These are phyloP conservation scores for Zymoseptoria crescenta DNA, from an alignment of 2,329 filamentous ascomycete genomes.

Conservation along the genomic window DNA sequence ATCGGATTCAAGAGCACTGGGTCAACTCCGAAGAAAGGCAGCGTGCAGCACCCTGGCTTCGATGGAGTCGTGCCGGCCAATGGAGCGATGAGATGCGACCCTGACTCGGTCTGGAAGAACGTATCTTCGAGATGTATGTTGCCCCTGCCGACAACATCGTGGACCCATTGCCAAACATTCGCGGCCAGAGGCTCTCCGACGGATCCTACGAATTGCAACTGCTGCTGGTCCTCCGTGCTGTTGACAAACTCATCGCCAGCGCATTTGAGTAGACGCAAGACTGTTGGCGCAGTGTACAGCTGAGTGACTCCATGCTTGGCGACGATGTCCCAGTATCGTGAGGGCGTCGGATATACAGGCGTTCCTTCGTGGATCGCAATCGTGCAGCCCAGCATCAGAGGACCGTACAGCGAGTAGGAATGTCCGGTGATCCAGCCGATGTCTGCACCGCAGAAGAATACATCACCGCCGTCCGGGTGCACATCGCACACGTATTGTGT, in stretches of 20 bases:
- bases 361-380: constrained; percentile 88
- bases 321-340: constrained; percentile 78
- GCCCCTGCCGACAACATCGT: constrained; percentile 84
- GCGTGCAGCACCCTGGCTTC: constrained; percentile 87
- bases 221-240: constrained; percentile 95
- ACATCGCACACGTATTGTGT: constrained; percentile 99
- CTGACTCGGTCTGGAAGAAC: constrained; percentile 99
- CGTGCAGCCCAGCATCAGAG: constrained; percentile 73
- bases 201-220: constrained; percentile 80
- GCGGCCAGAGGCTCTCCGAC: constrained; percentile 96
- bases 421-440: constrained; percentile 88
- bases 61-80: constrained; percentile 87
- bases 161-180: constrained; percentile 98
- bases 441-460: constrained; percentile 94
- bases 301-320: constrained; percentile 76
- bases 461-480: constrained; percentile 64
- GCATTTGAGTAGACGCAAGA: constrained; percentile 70
- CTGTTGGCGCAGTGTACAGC: constrained; percentile 78
- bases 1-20: constrained; percentile 94
- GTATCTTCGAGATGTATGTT: constrained; percentile 90
- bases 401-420: constrained; percentile 80
- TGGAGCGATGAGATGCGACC: constrained; percentile 88
- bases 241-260: constrained; percentile 78
- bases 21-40: constrained; percentile 97
- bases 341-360: constrained; percentile 79